These are phyloP conservation scores for Calonectria pseudoturangicola DNA, from an alignment of 2,329 filamentous ascomycete species.

Conservation along the genomic window DNA sequence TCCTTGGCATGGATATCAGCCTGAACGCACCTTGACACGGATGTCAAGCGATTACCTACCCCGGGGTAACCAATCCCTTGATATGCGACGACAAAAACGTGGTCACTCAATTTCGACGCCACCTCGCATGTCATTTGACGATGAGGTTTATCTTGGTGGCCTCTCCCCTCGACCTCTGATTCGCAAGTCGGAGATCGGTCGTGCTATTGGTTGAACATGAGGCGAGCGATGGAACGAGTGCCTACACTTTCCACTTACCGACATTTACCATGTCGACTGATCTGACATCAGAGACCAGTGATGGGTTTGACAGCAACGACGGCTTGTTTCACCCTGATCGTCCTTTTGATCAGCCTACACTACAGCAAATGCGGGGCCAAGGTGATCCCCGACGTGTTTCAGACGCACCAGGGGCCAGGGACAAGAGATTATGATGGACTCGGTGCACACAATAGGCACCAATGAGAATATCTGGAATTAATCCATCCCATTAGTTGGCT, in stretches of 20 bases:
- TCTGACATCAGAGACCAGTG: constrained; percentile 21
- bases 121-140: constrained; percentile 66
- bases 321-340: constrained; percentile 50
- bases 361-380: constrained; percentile 45
- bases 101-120: constrained; percentile 62
- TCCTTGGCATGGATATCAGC: constrained; percentile 61
- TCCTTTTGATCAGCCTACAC: constrained; percentile 34
- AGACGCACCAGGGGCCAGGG: constrained; percentile 41
- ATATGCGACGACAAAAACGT: constrained; percentile 59
- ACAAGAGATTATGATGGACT: constrained; percentile 39
- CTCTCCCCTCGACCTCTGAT: constrained; percentile 70
- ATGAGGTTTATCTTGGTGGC: constrained; percentile 66
- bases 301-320: constrained; percentile 35
- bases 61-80: constrained; percentile 49
- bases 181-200: constrained; percentile 69
- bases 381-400: constrained; percentile 46
- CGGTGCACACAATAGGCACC: constrained; percentile 39
- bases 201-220: constrained; percentile 70
- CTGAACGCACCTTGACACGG: constrained; percentile 58
- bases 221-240: constrained; percentile 26
- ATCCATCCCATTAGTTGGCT: constrained; percentile 6
- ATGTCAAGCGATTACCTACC: constrained; percentile 58
- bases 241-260: constrained; percentile 37
- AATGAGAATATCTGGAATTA: constrained; percentile 38
- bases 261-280: constrained; percentile 31